Evolutionary conservation across 1,284 basidiomycete genomes (phyloP).

Genomic region (Leccinum ponderosum): DNA sequence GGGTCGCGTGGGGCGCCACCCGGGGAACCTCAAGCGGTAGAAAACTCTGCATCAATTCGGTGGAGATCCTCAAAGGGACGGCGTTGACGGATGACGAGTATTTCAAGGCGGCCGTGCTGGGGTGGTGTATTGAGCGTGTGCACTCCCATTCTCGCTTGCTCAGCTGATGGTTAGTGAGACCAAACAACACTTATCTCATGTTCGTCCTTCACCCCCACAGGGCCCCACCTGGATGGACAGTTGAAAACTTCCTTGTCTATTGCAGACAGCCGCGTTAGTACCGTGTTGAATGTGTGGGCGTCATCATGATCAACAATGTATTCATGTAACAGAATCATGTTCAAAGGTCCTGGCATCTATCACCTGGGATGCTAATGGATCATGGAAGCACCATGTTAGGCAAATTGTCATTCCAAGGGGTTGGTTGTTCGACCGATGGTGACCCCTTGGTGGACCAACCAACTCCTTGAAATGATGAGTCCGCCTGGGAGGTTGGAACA

Average conservation of each 20-base stretch:
- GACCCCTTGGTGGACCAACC: too few relatives aligned
- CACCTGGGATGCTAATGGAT: too few relatives aligned
- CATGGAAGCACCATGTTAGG: too few relatives aligned
- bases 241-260: constrained; percentile 89
- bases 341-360: too few relatives aligned
- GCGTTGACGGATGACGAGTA: constrained; percentile 81
- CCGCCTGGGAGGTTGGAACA: too few relatives aligned
- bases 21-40: constrained; percentile 92
- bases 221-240: too few relatives aligned
- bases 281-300: rapidly evolving
- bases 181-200: not conserved
- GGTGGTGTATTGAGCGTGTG: constrained; percentile 94
- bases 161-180: not conserved
- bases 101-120: constrained; percentile 85
- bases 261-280: constrained; percentile 52
- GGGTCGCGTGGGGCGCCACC: not conserved
- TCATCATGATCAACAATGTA: too few relatives aligned
- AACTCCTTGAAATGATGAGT: too few relatives aligned
- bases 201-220: not conserved
- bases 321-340: too few relatives aligned
- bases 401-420: too few relatives aligned
- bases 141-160: not conserved
- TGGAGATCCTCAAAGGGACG: constrained; percentile 82
- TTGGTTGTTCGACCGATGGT: too few relatives aligned
- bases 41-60: constrained; percentile 92